Conservation (phyloP, 31 red algal genomes). For the Odonthalia washingtoniensis region DNA sequence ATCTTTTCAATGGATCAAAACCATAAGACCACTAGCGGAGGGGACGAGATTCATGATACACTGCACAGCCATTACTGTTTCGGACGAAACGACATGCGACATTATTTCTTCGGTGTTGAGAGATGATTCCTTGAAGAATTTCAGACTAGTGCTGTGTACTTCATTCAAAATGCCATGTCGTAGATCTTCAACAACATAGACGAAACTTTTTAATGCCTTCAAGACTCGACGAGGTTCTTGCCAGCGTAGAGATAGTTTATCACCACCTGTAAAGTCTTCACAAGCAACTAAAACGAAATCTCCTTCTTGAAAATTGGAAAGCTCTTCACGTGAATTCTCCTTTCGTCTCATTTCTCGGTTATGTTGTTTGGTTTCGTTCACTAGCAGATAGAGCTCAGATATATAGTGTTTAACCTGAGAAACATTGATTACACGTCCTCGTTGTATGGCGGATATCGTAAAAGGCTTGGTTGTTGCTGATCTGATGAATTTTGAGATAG, state of each 20-base stretch:
- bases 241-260: too few relatives aligned
- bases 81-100: not conserved
- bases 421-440: not conserved
- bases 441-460: not conserved
- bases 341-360: not conserved
- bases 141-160: not conserved
- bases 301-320: not conserved
- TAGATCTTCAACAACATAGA: conserved; percentile 8
- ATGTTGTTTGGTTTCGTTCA: not conserved
- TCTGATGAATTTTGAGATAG: not conserved
- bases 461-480: not conserved
- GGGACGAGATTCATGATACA: not conserved
- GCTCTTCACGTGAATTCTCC: not conserved
- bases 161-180: not conserved
- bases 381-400: not conserved
- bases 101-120: not conserved
- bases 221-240: not conserved
- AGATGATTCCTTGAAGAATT: not conserved
- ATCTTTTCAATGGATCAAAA: not conserved
- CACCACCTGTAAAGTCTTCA: not conserved
- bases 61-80: not conserved
- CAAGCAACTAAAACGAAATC: not conserved
- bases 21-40: not conserved
- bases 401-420: not conserved
- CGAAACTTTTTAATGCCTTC: not conserved